phyloP scores from a whole-genome alignment of 371 early-diverging fungal species.

The Mucor mucedo region DNA sequence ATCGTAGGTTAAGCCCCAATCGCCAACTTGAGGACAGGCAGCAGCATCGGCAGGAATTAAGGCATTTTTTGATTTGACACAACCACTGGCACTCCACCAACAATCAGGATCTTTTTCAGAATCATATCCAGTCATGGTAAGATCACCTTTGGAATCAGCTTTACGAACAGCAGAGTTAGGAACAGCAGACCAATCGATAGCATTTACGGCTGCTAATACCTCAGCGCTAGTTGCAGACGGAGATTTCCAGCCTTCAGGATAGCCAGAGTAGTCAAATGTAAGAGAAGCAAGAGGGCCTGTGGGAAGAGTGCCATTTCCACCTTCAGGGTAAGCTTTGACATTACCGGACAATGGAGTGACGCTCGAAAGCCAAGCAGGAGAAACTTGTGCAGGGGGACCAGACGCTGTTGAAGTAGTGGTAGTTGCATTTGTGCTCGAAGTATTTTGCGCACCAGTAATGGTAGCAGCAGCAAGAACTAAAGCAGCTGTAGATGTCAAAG shows the following conservation, averaged over 20 bases:
- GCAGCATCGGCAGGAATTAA: slow-evolving; percentile 46
- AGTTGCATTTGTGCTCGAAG: not conserved
- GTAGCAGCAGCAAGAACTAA: slow-evolving; percentile 10
- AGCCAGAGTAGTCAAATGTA: slow-evolving; percentile 26
- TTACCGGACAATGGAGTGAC: slow-evolving; percentile 30
- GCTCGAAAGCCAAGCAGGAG: slow-evolving; percentile 30
- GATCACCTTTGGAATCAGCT: slow-evolving; percentile 25
- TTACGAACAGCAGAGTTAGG: slow-evolving; percentile 44
- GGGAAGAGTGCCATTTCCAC: slow-evolving; percentile 28
- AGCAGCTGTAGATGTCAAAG: slow-evolving; percentile 10
- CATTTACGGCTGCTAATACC: slow-evolving; percentile 40
- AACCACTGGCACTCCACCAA: slow-evolving; percentile 46
- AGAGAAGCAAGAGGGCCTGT: slow-evolving; percentile 33
- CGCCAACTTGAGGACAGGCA: slow-evolving; percentile 43
- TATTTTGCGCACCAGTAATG: slow-evolving; percentile 17
- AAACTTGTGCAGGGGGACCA: slow-evolving; percentile 29
- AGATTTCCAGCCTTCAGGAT: slow-evolving; percentile 45
- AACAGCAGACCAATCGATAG: slow-evolving; percentile 51
- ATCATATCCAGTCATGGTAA: slow-evolving; percentile 30
- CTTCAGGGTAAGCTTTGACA: slow-evolving; percentile 23
- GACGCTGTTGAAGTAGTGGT: slow-evolving; percentile 13
- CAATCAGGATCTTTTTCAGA: slow-evolving; percentile 30
- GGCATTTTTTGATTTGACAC: slow-evolving; percentile 43
- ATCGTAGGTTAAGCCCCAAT: slow-evolving; percentile 54
- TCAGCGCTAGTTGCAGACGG: slow-evolving; percentile 40